phyloP scores from a whole-genome alignment of 2,329 filamentous ascomycete species.

The Trichoderma afroharzianum region DNA sequence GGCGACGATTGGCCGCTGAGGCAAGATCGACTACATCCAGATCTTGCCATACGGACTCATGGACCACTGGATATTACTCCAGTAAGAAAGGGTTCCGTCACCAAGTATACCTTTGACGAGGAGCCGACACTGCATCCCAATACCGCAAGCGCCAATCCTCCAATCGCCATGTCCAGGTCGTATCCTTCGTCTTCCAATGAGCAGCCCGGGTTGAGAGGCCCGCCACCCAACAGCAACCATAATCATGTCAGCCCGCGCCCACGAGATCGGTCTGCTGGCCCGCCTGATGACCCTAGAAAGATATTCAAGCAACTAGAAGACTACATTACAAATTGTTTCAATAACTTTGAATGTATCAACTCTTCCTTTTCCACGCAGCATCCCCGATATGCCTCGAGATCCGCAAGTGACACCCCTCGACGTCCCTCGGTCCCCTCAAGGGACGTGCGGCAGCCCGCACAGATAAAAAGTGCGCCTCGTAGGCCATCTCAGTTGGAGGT shows the following conservation, averaged over 20 bases:
- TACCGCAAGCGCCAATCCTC: slow-evolving; percentile 24
- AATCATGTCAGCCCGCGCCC: slow-evolving; percentile 19
- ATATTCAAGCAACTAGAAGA: slow-evolving; percentile 77
- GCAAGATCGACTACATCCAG: slow-evolving; percentile 15
- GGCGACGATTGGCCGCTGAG: slow-evolving; percentile 1
- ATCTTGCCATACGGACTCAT: neutral
- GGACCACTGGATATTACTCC: neutral
- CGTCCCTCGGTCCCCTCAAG: slow-evolving; percentile 25
- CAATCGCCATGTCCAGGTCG: slow-evolving; percentile 30
- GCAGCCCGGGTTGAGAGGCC: slow-evolving; percentile 27
- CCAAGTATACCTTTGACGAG: slow-evolving; percentile 36
- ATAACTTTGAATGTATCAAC: slow-evolving; percentile 65
- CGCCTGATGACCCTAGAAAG: slow-evolving; percentile 43
- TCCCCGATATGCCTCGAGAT: slow-evolving; percentile 33
- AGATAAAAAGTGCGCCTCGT: slow-evolving; percentile 27
- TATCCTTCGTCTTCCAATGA: slow-evolving; percentile 47
- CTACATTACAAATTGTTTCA: slow-evolving; percentile 66
- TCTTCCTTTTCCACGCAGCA: slow-evolving; percentile 61
- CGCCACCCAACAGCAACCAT: slow-evolving; percentile 20
- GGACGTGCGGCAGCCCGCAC: slow-evolving; percentile 23
- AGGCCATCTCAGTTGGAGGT: slow-evolving; percentile 23
- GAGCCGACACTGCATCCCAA: slow-evolving; percentile 36
- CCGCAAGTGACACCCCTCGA: slow-evolving; percentile 26
- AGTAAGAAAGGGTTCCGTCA: slow-evolving; percentile 2
- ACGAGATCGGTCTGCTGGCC: slow-evolving; percentile 20